phyloP scores from a whole-genome alignment of 169 alveolate genomes.

The Eimeria maxima region DNA sequence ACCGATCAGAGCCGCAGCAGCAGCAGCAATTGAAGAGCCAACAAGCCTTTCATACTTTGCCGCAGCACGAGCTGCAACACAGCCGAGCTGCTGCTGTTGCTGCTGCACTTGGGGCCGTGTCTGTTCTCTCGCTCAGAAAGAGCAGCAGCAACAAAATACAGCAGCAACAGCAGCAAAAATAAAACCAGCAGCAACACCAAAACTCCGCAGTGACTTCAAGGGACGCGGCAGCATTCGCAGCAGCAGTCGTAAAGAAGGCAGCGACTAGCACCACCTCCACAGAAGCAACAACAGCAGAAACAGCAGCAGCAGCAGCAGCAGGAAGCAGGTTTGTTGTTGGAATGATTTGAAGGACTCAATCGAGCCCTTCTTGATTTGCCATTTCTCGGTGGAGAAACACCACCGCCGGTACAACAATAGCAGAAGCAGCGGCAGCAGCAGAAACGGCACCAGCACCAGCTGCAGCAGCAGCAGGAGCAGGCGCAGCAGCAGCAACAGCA shows the following conservation, averaged over 20 bases:
- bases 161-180: constrained; percentile 10
- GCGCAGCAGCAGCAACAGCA: no score
- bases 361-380: no score
- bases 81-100: neutral
- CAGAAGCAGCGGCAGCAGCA: no score
- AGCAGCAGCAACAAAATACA: neutral
- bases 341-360: no score
- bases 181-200: neutral
- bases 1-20: neutral
- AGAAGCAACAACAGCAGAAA: constrained; percentile 25
- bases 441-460: neutral
- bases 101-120: constrained; percentile 6
- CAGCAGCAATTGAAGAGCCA: neutral
- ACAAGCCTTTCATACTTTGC: no score
- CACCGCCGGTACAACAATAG: neutral
- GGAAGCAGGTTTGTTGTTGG: no score
- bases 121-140: neutral
- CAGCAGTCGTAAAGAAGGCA: no score
- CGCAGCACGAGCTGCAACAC: no score
- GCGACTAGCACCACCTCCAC: neutral
- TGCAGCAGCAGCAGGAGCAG: neutral
- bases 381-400: no score
- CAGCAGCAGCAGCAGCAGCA: constrained; percentile 2
- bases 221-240: no score
- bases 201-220: neutral